Evolutionary conservation across 208 protist genomes (phyloP).

Genomic region (Leishmania guyanensis): DNA sequence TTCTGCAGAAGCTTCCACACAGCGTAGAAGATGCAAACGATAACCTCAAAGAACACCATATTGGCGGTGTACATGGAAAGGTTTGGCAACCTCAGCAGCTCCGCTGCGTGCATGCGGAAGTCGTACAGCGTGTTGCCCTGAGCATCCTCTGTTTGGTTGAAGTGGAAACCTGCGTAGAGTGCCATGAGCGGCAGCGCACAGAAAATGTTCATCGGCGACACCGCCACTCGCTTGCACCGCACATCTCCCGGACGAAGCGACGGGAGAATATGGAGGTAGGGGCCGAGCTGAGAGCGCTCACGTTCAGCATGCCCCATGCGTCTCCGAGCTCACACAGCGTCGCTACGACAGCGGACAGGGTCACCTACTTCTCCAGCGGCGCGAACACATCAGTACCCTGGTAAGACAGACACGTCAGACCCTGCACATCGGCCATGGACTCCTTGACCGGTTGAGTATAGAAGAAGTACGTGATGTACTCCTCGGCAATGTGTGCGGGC

Average conservation of each 20-base stretch:
- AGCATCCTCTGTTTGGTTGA: neutral
- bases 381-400: slow-evolving; percentile 7
- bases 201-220: slow-evolving; percentile 18
- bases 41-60: slow-evolving; percentile 11
- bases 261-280: slow-evolving; percentile 18
- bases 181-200: slow-evolving; percentile 18
- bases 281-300: slow-evolving; percentile 17
- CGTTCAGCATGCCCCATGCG: slow-evolving; percentile 29
- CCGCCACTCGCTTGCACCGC: neutral
- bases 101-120: slow-evolving; percentile 33
- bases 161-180: slow-evolving; percentile 27
- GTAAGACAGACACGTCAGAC: slow-evolving; percentile 28
- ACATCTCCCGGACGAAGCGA: slow-evolving; percentile 10
- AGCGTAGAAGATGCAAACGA: slow-evolving; percentile 14
- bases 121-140: neutral
- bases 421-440: slow-evolving; percentile 3
- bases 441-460: slow-evolving; percentile 19
- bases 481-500: slow-evolving; percentile 5
- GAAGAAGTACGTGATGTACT: slow-evolving; percentile 23
- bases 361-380: slow-evolving; percentile 27
- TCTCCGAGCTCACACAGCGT: slow-evolving; percentile 10
- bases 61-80: slow-evolving; percentile 16
- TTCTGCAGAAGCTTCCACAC: slow-evolving; percentile 20
- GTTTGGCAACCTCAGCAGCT: slow-evolving; percentile 28
- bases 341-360: slow-evolving; percentile 7